A percentile compares a stretch with the other conserved stretches of the same genome.
Evolutionary conservation across 2,329 filamentous ascomycete genomes (phyloP).

Genomic region (Massarina eburnea): DNA sequence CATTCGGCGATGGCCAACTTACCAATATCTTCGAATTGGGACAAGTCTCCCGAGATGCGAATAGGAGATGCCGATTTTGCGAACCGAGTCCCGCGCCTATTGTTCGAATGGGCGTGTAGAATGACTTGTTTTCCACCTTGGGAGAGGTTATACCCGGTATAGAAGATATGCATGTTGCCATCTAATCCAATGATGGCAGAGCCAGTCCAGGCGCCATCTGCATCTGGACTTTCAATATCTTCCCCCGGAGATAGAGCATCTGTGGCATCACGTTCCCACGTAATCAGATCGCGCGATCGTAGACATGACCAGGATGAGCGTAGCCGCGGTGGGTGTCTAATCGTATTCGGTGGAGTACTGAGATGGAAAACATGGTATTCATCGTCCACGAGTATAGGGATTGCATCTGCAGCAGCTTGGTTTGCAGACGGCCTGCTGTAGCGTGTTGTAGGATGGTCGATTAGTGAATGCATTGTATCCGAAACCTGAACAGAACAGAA

Average conservation of each 20-base stretch:
- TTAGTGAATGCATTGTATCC: constrained; percentile 1
- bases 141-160: constrained; percentile 41
- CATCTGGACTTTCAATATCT: constrained; percentile 28
- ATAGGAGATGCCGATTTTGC: constrained; percentile 18
- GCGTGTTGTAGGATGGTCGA: neutral
- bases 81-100: constrained; percentile 33
- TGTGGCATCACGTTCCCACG: neutral
- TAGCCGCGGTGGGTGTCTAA: constrained; percentile 38
- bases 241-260: constrained; percentile 6
- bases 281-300: constrained; percentile 1
- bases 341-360: constrained; percentile 28
- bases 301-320: constrained; percentile 33
- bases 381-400: constrained; percentile 40
- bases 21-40: constrained; percentile 37
- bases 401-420: constrained; percentile 41
- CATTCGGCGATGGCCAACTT: too few species aligned
- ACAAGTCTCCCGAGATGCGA: constrained; percentile 21
- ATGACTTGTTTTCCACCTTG: constrained; percentile 38
- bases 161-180: constrained; percentile 40
- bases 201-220: constrained; percentile 42
- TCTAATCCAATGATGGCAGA: constrained; percentile 37
- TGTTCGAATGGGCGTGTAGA: constrained; percentile 26
- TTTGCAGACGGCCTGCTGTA: constrained; percentile 28
- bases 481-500: too few species aligned
- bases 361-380: constrained; percentile 43